Conservation (phyloP, 441 rosid genomes). For the Brassica hybrid region DNA sequence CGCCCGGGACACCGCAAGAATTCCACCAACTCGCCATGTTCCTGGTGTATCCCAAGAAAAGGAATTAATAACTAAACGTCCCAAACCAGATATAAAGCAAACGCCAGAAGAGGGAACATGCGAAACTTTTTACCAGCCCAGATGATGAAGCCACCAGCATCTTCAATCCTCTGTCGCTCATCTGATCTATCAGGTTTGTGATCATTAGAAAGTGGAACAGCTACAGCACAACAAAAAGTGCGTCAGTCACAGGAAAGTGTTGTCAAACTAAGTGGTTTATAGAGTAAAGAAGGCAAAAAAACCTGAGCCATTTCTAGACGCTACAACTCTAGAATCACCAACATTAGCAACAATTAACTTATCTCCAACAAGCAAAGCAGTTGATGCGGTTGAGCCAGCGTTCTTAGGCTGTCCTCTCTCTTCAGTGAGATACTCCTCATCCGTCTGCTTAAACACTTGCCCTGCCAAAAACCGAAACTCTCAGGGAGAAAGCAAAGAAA, state of each 20-base stretch:
- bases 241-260: neutral
- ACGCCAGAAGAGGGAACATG: neutral
- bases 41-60: constrained; percentile 47
- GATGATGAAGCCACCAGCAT: constrained; percentile 84
- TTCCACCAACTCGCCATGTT: constrained; percentile 92
- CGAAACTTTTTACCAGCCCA: constrained; percentile 72
- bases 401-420: constrained; percentile 70
- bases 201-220: constrained; percentile 74
- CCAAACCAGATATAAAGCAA: neutral
- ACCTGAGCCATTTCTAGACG: constrained; percentile 78
- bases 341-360: constrained; percentile 86
- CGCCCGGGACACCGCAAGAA: constrained; percentile 93
- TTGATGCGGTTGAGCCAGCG: constrained; percentile 89
- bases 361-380: constrained; percentile 74
- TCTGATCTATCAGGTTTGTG: constrained; percentile 92
- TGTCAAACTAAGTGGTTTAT: neutral
- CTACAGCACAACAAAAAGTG: constrained; percentile 47
- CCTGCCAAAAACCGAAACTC: constrained; percentile 48
- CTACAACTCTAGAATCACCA: constrained; percentile 92
- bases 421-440: constrained; percentile 65
- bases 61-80: neutral
- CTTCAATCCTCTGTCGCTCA: constrained; percentile 85
- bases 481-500: neutral
- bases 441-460: constrained; percentile 72
- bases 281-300: neutral